Evolutionary conservation across 352 stramenopile species (phyloP).

Genomic region (Blastocystis sp.): DNA sequence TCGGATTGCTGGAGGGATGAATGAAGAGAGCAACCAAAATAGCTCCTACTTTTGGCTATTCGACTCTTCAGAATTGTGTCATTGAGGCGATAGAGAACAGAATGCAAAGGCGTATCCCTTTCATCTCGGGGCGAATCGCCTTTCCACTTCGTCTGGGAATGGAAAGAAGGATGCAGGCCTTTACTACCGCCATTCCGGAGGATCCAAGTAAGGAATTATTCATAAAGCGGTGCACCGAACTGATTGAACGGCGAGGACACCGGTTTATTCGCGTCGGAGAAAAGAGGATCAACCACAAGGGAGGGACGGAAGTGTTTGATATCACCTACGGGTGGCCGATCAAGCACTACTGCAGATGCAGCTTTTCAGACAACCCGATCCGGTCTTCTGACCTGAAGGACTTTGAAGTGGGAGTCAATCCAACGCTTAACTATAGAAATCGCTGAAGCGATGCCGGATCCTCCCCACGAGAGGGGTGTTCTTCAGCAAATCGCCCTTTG

Average conservation of each 20-base stretch:
- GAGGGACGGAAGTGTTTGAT: slow-evolving; percentile 32
- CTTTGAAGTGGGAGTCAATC: slow-evolving; percentile 53
- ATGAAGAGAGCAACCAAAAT: too few species aligned
- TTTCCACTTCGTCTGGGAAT: too few species aligned
- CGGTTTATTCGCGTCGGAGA: slow-evolving; percentile 38
- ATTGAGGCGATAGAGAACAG: too few species aligned
- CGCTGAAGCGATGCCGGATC: slow-evolving; percentile 34
- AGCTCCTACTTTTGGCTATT: too few species aligned
- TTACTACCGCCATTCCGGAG: background rate
- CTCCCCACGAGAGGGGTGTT: slow-evolving; percentile 42
- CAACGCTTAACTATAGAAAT: slow-evolving; percentile 8
- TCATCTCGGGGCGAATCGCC: too few species aligned
- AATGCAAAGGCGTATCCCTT: too few species aligned
- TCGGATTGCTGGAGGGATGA: too few species aligned
- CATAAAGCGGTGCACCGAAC: slow-evolving; percentile 45
- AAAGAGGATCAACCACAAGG: background rate
- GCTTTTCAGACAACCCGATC: slow-evolving; percentile 10
- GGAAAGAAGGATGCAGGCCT: too few species aligned
- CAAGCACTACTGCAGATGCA: slow-evolving; percentile 58
- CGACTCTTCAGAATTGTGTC: too few species aligned
- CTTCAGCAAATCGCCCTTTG: slow-evolving; percentile 49
- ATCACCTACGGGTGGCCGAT: slow-evolving; percentile 43
- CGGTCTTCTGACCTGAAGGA: slow-evolving; percentile 12
- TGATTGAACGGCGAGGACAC: slow-evolving; percentile 40
- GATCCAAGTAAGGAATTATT: slow-evolving; percentile 9